Base-by-base conservation (phyloP, 1,139 yeast species). In the Yamadazyma diddensiae region DNA sequence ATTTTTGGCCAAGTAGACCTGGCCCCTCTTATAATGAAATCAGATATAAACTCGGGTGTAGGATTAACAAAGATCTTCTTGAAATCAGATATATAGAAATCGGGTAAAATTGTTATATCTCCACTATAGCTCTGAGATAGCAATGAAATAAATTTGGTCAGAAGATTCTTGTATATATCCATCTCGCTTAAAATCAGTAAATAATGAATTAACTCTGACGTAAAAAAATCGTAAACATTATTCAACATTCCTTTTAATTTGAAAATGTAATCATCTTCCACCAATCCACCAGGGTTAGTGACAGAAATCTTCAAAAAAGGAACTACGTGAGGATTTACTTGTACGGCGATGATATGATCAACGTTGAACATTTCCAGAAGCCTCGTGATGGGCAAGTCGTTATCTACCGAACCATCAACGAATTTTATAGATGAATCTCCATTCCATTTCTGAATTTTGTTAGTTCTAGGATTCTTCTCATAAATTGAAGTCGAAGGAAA, bases 371-470 rank as follows among this genome's bases (percentile, higher is more conserved):
- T 85, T 56, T 92, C 98, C 29, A 94, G 84, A 13, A 92, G 65
- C 46, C 97, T 72, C 1, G 94, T 73, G 19, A 88, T 81, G 2
- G 99, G 99, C 31, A 92, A 62, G 54, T 92, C 99, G 45, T 87
- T 86, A 51, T 90, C 95, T 4, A 94, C 96, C 1, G 96, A 87
- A 0, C 98, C 99, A 57, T 94, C 99, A 23, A 92, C 90, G 57
- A 83, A 92, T 47, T 83, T 83, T 31, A 81, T 76, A 8, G 90
- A 74, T 1, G 86, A 75, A 43, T 69, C 74, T 33, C 88, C 86
- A 40, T 83, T 82, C 98, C 98, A 92, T 46, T 82, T 81, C 35
- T 73, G 76, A 6, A 77, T 65, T 36, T 72, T 73, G 13, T 81
- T 81, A 0, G 95, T 85, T 35, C 67, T 67, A 2, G 84, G 77